These are phyloP conservation scores for Thalassiosira profunda DNA, from an alignment of 108 stramenopile species.

Conservation along the genomic window DNA sequence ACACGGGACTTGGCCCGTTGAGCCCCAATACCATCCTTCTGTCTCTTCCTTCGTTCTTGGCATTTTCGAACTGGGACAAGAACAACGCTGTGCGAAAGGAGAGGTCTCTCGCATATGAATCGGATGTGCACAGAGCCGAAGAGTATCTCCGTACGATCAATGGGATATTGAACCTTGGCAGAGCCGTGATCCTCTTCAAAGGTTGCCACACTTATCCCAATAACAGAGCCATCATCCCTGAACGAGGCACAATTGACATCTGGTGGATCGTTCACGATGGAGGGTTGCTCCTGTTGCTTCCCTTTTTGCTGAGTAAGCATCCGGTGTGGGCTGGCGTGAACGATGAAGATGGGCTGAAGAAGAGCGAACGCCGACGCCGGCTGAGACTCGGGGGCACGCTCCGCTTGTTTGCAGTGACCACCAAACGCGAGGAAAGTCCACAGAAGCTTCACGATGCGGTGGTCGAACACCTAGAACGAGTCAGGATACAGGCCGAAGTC, in stretches of 20 bases:
- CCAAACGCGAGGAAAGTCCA: constrained; percentile 36
- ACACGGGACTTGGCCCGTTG: constrained; percentile 74
- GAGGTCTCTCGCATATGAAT: background rate
- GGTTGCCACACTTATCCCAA: constrained; percentile 30
- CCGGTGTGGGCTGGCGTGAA: constrained; percentile 38
- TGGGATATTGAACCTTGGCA: constrained; percentile 60
- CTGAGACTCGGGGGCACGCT: constrained; percentile 32
- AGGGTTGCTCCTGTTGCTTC: constrained; percentile 79
- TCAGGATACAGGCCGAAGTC: constrained; percentile 54
- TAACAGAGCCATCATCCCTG: constrained; percentile 4
- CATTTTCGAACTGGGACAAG: background rate
- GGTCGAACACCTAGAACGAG: constrained; percentile 34
- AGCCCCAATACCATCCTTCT: constrained; percentile 77
- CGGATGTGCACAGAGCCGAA: constrained; percentile 24
- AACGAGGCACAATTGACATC: constrained; percentile 67
- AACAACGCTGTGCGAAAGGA: too few relatives aligned
- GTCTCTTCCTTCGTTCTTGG: constrained; percentile 56
- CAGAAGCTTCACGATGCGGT: constrained; percentile 40
- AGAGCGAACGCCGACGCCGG: constrained; percentile 1
- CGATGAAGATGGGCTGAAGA: constrained; percentile 1
- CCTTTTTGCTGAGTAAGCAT: constrained; percentile 71
- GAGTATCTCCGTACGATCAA: constrained; percentile 50
- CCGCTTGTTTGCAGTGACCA: constrained; percentile 67
- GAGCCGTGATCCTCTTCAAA: constrained; percentile 59
- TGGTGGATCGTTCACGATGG: constrained; percentile 88